Conservation (phyloP, 1,139 yeast genomes). For the Suhomyces bolitotheri region DNA sequence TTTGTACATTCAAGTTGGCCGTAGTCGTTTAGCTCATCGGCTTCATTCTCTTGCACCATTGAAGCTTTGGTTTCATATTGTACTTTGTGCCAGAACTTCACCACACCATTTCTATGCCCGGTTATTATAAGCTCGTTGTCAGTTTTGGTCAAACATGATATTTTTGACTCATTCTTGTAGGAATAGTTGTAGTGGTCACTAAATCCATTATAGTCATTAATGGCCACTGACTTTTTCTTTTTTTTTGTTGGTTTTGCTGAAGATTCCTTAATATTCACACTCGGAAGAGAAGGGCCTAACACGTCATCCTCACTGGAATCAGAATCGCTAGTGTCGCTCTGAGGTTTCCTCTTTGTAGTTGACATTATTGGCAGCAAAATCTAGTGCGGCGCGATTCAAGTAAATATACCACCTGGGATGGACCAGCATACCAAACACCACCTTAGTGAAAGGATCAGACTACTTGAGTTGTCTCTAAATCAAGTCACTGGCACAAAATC, state of each 20-base stretch:
- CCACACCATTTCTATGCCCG: constrained; percentile 40
- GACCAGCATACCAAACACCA: constrained; percentile 1
- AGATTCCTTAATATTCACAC: not conserved
- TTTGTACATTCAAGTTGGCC: constrained; percentile 37
- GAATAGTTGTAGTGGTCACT: constrained; percentile 13
- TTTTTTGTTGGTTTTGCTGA: not conserved
- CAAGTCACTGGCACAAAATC: constrained; percentile 4
- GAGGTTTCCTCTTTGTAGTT: not conserved
- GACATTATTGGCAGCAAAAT: constrained; percentile 3
- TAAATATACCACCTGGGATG: too few species aligned
- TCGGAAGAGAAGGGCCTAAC: constrained; percentile 11
- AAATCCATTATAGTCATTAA: constrained; percentile 6
- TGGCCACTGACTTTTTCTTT: constrained; percentile 1
- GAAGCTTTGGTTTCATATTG: constrained; percentile 3
- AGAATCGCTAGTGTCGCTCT: constrained; percentile 1
- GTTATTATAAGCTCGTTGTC: constrained; percentile 24
- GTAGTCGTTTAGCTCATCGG: constrained; percentile 10
- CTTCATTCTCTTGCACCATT: not conserved
- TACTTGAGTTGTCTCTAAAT: constrained; percentile 3
- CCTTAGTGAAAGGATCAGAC: constrained; percentile 1
- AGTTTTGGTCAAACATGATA: constrained; percentile 13
- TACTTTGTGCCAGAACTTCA: constrained; percentile 43
- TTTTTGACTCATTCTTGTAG: constrained; percentile 12
- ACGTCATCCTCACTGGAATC: constrained; percentile 9
- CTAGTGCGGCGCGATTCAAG: too few species aligned